Percentiles rank a stretch among this genome's conserved stretches.
Conservation (phyloP, 139 green algal genomes). For the Asterochloris erici region DNA sequence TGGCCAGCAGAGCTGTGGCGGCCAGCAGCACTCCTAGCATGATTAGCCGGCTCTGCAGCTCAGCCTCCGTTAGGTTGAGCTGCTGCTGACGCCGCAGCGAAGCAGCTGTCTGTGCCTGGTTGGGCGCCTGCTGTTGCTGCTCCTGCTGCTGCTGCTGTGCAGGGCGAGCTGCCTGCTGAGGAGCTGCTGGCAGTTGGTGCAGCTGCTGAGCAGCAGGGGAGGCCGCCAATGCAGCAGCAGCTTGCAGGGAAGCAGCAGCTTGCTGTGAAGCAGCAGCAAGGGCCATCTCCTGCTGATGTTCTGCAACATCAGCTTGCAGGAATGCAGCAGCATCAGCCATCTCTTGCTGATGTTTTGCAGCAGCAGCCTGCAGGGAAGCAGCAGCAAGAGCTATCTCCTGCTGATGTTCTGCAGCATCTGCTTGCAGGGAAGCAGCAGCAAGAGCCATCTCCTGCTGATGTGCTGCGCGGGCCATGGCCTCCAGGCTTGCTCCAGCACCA, state of each 20-base stretch:
- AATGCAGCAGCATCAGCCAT: too few relatives aligned
- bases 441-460: too few relatives aligned
- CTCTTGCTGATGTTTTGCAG: too few relatives aligned
- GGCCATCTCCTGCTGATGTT: too few relatives aligned
- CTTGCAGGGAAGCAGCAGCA: background rate
- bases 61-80: background rate
- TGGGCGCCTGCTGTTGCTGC: background rate
- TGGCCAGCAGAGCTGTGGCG: too few relatives aligned
- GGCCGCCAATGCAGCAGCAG: background rate
- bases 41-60: slow-evolving; percentile 5
- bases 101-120: background rate
- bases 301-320: too few relatives aligned
- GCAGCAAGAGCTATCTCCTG: too few relatives aligned
- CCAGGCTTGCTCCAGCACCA: too few relatives aligned
- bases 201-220: too few relatives aligned
- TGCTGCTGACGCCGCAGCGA: background rate
- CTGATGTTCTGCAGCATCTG: background rate
- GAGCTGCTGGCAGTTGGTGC: too few relatives aligned
- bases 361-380: too few relatives aligned
- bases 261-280: background rate
- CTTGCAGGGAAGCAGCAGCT: background rate
- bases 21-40: background rate
- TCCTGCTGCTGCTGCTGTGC: background rate
- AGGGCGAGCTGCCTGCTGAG: background rate
- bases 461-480: too few relatives aligned